Conservation (phyloP, 768 basidiomycete genomes). For the Pleurotus tuoliensis region DNA sequence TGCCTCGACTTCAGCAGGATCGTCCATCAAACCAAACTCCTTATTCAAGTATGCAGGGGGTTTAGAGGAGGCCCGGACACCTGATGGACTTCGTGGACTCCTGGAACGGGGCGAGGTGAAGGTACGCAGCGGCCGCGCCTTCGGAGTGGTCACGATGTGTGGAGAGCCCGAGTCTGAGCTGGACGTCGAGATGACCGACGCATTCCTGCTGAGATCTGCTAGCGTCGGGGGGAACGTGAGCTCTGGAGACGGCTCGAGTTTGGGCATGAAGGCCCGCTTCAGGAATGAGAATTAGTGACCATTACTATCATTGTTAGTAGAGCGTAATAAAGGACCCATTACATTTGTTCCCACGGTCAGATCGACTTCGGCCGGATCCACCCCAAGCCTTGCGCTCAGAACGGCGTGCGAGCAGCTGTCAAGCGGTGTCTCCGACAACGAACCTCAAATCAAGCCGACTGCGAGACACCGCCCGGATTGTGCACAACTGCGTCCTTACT, state of each 20-base stretch:
- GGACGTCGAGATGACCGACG: constrained; percentile 71
- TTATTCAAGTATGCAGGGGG: constrained; percentile 58
- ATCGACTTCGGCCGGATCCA: neutral
- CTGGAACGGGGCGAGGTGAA: constrained; percentile 64
- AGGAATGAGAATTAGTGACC: neutral
- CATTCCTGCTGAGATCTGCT: constrained; percentile 69
- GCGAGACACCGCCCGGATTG: too few relatives aligned
- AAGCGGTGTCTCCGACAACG: too few relatives aligned
- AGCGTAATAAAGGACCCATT: neutral
- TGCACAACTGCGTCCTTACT: too few relatives aligned
- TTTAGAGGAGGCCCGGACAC: constrained; percentile 23
- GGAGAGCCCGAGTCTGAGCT: constrained; percentile 49
- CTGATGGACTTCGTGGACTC: constrained; percentile 43
- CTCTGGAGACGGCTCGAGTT: constrained; percentile 31
- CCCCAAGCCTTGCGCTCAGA: neutral
- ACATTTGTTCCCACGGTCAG: neutral
- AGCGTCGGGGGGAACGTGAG: constrained; percentile 25
- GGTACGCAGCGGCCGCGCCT: constrained; percentile 53
- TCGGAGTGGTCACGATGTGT: constrained; percentile 36
- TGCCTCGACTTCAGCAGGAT: constrained; percentile 16
- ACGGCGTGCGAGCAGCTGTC: too few relatives aligned
- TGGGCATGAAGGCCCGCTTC: constrained; percentile 33
- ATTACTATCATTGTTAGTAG: neutral
- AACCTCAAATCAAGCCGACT: too few relatives aligned
- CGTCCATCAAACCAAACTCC: constrained; percentile 44